Percentiles rank a stretch among this genome's conserved stretches.
These are phyloP conservation scores for Amanita exitialis DNA, from an alignment of 768 basidiomycete species.

Conservation along the genomic window DNA sequence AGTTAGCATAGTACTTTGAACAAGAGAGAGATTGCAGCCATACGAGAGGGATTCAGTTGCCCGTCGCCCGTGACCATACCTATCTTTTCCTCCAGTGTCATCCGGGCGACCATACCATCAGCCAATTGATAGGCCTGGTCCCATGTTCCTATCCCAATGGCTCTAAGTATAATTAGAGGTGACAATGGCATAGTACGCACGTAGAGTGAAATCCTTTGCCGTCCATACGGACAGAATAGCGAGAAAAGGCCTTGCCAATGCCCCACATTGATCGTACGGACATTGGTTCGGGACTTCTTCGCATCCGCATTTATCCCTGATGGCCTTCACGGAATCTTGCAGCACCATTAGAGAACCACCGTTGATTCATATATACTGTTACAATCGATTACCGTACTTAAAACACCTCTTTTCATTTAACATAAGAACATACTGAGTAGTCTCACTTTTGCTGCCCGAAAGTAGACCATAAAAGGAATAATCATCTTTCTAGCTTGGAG, in stretches of 20 bases:
- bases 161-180: background rate
- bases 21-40: background rate
- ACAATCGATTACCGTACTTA: too few species aligned
- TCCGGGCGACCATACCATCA: slow-evolving; percentile 15
- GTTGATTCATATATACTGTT: too few species aligned
- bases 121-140: slow-evolving; percentile 20
- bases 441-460: too few species aligned
- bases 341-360: too few species aligned
- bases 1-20: background rate
- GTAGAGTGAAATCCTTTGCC: background rate
- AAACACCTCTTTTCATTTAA: too few species aligned
- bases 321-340: too few species aligned
- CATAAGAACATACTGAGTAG: too few species aligned
- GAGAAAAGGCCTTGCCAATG: too few species aligned
- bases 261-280: background rate
- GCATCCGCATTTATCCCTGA: too few species aligned
- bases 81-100: slow-evolving; percentile 26
- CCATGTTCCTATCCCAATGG: slow-evolving; percentile 21
- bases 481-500: too few species aligned
- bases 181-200: background rate
- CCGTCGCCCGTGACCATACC: slow-evolving; percentile 26
- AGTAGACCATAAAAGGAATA: too few species aligned
- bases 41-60: slow-evolving; percentile 18
- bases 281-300: too few species aligned
- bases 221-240: background rate